phyloP scores from a whole-genome alignment of 192 early-diverging fungal genomes.

The Rhizophagus prolifer region DNA sequence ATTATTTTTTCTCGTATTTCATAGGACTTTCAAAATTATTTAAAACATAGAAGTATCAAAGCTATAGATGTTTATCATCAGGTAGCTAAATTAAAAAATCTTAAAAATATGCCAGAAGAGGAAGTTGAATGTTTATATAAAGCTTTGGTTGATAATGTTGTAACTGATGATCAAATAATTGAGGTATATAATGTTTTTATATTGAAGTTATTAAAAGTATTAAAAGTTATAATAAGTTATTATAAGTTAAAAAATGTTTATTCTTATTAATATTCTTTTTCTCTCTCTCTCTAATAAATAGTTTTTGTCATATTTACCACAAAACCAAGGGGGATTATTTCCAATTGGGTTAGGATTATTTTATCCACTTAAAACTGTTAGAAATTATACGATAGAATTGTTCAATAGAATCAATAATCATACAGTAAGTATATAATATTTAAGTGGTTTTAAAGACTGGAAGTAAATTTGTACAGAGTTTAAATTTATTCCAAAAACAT shows the following conservation, averaged over 20 bases:
- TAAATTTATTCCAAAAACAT: constrained; percentile 45
- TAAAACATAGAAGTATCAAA: constrained; percentile 56
- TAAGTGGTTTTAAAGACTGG: constrained; percentile 35
- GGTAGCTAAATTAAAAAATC: constrained; percentile 55
- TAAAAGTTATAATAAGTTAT: too few species aligned
- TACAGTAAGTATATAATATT: constrained; percentile 45
- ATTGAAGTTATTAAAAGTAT: background rate
- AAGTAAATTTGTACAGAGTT: constrained; percentile 40
- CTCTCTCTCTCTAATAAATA: constrained; percentile 12
- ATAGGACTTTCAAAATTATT: constrained; percentile 62
- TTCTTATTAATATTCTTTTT: background rate
- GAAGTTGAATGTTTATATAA: constrained; percentile 70
- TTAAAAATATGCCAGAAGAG: constrained; percentile 53
- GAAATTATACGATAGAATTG: constrained; percentile 68
- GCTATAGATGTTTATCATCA: constrained; percentile 72
- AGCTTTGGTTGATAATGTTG: constrained; percentile 63
- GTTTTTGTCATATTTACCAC: constrained; percentile 72
- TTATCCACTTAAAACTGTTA: constrained; percentile 66
- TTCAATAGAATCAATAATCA: constrained; percentile 72
- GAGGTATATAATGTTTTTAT: constrained; percentile 50
- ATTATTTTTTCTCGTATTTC: constrained; percentile 3
- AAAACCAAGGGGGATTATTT: constrained; percentile 77
- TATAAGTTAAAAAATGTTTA: background rate
- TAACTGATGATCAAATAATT: constrained; percentile 74
- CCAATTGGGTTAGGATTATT: constrained; percentile 82